A percentile compares a stretch with the other conserved stretches of the same genome.
Evolutionary conservation across 2,329 filamentous ascomycete genomes (phyloP).

Genomic region (Endoconidiophora polonica): DNA sequence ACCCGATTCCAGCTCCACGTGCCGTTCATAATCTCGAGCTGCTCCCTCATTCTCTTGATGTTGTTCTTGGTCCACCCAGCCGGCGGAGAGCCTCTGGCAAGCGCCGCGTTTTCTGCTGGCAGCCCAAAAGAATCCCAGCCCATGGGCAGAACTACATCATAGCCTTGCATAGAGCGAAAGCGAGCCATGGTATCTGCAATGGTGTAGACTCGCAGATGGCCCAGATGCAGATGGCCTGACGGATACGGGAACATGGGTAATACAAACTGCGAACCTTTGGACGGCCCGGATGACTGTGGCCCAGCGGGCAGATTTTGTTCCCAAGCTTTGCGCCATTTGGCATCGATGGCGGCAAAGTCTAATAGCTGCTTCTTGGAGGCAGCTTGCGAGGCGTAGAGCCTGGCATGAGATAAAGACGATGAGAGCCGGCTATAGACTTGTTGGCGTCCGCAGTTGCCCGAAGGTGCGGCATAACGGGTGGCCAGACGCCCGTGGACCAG

Average conservation of each 20-base stretch:
- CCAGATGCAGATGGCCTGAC: constrained; percentile 71
- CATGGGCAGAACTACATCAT: constrained; percentile 70
- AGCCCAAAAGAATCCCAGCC: constrained; percentile 89
- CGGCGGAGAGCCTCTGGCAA: constrained; percentile 64
- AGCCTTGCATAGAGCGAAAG: constrained; percentile 57
- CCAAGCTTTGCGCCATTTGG: constrained; percentile 37
- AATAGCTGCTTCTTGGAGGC: background rate
- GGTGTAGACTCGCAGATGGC: constrained; percentile 76
- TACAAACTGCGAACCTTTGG: constrained; percentile 41
- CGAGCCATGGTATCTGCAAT: constrained; percentile 75
- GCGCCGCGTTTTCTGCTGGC: constrained; percentile 80
- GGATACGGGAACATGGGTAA: constrained; percentile 91
- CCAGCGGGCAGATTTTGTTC: constrained; percentile 15
- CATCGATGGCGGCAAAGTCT: constrained; percentile 18
- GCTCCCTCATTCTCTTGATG: constrained; percentile 70
- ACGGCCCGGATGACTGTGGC: constrained; percentile 8
- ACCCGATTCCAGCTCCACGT: constrained; percentile 72
- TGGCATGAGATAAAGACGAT: no score
- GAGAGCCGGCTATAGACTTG: no score
- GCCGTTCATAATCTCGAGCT: constrained; percentile 63
- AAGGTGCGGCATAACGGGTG: no score
- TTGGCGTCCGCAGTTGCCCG: no score
- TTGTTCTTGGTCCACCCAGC: constrained; percentile 65
- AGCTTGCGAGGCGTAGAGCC: no score
- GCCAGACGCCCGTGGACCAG: no score